Evolutionary conservation across 1,139 yeast genomes (phyloP).

Genomic region (Arxiozyma telluris): DNA sequence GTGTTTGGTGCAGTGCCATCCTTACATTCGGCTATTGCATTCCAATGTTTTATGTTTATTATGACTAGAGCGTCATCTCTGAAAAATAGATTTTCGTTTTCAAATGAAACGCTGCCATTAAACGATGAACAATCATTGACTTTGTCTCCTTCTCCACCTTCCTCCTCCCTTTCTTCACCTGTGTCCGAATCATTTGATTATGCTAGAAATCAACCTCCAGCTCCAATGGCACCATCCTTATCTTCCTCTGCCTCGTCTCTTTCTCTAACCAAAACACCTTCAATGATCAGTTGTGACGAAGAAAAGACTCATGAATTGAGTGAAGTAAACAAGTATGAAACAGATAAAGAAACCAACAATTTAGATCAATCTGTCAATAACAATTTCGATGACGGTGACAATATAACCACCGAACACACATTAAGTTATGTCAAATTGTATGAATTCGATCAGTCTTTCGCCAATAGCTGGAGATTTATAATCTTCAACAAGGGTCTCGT

Average conservation of each 20-base stretch:
- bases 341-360: neutral
- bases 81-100: constrained; percentile 20
- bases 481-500: constrained; percentile 21
- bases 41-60: constrained; percentile 42
- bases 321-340: neutral
- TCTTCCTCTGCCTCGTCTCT: neutral
- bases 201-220: neutral
- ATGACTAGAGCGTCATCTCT: constrained; percentile 22
- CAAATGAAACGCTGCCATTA: neutral
- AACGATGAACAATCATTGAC: neutral
- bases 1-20: constrained; percentile 68
- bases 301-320: neutral
- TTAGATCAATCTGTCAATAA: neutral
- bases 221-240: neutral
- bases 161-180: neutral
- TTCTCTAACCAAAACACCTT: neutral
- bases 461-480: constrained; percentile 17
- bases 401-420: neutral
- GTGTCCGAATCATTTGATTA: neutral
- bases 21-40: constrained; percentile 57
- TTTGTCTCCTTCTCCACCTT: neutral
- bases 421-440: constrained; percentile 10
- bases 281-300: neutral
- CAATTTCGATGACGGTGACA: neutral
- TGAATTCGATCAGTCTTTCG: constrained; percentile 10